A percentile compares a stretch with the other conserved stretches of the same genome.
Conservation (phyloP, 257 asterid genomes). For the Solanum neorickii region DNA sequence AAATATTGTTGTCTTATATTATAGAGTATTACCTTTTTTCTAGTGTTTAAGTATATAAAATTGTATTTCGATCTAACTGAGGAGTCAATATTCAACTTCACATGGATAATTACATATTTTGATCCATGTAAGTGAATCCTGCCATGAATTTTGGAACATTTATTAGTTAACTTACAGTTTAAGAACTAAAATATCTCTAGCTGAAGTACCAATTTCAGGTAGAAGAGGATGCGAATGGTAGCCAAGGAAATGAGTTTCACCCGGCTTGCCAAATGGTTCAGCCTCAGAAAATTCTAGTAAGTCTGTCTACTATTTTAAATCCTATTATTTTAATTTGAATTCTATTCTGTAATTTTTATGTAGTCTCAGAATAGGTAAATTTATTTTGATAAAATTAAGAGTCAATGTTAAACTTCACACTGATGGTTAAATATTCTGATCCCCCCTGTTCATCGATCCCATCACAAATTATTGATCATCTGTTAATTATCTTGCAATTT, state of each 20-base stretch:
- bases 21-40: not conserved
- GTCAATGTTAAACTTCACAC: not conserved
- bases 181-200: not conserved
- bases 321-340: no score
- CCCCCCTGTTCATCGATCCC: not conserved
- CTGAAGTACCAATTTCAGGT: not conserved
- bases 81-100: not conserved
- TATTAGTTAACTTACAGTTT: not conserved
- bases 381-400: not conserved
- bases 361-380: not conserved
- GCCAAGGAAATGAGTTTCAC: not conserved
- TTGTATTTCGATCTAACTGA: not conserved
- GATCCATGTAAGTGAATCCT: not conserved
- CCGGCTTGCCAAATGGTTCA: not conserved
- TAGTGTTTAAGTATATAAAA: not conserved
- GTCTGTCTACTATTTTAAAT: not conserved
- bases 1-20: not conserved
- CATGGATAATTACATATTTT: not conserved
- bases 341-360: not conserved
- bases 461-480: not conserved
- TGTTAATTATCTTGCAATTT: not conserved
- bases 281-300: conserved; percentile 5
- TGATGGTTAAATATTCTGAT: not conserved
- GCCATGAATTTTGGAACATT: not conserved
- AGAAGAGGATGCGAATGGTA: not conserved